Conservation (phyloP, 2,329 filamentous ascomycete genomes). For the Balansia obtecta region DNA sequence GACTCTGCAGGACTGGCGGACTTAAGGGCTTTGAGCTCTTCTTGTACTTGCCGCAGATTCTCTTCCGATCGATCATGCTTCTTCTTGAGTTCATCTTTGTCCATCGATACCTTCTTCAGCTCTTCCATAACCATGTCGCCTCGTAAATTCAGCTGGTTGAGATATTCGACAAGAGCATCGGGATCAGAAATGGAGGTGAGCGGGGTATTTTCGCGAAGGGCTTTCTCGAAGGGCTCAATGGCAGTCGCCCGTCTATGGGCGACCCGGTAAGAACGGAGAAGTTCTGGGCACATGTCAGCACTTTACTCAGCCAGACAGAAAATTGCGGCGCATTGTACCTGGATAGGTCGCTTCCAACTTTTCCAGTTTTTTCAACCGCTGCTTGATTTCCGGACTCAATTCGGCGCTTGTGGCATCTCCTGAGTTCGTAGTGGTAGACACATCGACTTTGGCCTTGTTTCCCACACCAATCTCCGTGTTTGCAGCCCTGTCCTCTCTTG, state of each 20-base stretch:
- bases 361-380: slow-evolving; percentile 73
- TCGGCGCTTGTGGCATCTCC: slow-evolving; percentile 27
- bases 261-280: slow-evolving; percentile 81
- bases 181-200: slow-evolving; percentile 81
- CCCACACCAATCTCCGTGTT: slow-evolving; percentile 12
- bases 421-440: neutral
- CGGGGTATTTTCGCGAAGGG: slow-evolving; percentile 83
- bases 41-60: slow-evolving; percentile 45
- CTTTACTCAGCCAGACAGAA: neutral
- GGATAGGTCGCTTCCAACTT: slow-evolving; percentile 81
- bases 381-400: slow-evolving; percentile 60
- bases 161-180: slow-evolving; percentile 72
- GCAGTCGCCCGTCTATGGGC: slow-evolving; percentile 77
- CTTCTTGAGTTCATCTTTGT: slow-evolving; percentile 70
- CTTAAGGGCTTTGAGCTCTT: slow-evolving; percentile 46
- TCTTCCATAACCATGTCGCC: slow-evolving; percentile 92
- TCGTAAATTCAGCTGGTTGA: slow-evolving; percentile 75
- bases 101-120: slow-evolving; percentile 70
- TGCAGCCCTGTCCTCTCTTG: slow-evolving; percentile 9
- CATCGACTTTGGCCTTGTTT: slow-evolving; percentile 6
- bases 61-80: slow-evolving; percentile 59
- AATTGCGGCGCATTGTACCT: slow-evolving; percentile 35
- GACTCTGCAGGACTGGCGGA: slow-evolving; percentile 16
- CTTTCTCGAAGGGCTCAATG: slow-evolving; percentile 88
- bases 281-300: slow-evolving; percentile 39